Evolutionary conservation across 768 basidiomycete genomes (phyloP).

Genomic region (Chalciporus sphaerocephalus): DNA sequence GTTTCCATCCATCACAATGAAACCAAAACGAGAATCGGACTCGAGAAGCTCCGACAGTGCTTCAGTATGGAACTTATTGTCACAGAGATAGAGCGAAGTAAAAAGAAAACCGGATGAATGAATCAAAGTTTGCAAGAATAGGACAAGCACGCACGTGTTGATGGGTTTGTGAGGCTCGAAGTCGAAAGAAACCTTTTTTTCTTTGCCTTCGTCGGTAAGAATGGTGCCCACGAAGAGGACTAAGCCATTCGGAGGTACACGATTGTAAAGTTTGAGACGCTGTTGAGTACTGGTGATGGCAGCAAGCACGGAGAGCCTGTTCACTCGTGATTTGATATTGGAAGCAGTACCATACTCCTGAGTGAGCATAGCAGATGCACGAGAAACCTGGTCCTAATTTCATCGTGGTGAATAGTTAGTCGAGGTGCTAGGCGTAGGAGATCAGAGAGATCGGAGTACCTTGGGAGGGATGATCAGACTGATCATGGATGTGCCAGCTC

Average conservation of each 20-base stretch:
- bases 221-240: conserved; percentile 98
- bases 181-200: conserved; percentile 98
- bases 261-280: conserved; percentile 92
- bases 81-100: conserved; percentile 96
- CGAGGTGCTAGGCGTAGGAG: not conserved
- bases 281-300: conserved; percentile 99
- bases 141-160: conserved; percentile 70
- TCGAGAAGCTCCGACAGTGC: conserved; percentile 94
- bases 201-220: conserved; percentile 97
- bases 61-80: conserved; percentile 99
- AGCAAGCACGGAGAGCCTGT: conserved; percentile 93
- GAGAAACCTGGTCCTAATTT: conserved; percentile 84
- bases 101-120: not conserved
- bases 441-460: conserved; percentile 38
- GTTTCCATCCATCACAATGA: conserved; percentile 99
- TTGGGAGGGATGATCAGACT: conserved; percentile 95
- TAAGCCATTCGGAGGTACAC: conserved; percentile 94
- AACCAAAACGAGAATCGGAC: conserved; percentile 95
- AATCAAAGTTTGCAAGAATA: not conserved
- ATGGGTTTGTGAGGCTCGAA: conserved; percentile 99
- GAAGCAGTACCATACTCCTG: conserved; percentile 99
- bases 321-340: conserved; percentile 99
- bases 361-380: conserved; percentile 92
- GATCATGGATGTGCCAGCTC: conserved; percentile 98
- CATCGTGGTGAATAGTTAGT: conserved; percentile 1